Evolutionary conservation across 352 stramenopile species (phyloP).

Genomic region (Globisporangium nagaii): DNA sequence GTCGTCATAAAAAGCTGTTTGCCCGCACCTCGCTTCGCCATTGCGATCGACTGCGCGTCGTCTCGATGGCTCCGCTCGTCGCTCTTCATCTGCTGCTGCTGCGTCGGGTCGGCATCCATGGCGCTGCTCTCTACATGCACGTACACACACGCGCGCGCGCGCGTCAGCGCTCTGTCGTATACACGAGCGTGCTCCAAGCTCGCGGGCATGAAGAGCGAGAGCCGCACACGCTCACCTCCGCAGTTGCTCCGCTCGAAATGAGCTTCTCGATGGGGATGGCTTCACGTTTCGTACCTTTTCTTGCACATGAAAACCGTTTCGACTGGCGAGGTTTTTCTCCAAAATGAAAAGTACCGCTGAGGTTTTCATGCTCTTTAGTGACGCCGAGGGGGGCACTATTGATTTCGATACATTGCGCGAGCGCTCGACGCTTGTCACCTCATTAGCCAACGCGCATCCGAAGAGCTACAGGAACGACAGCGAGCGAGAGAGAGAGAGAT

Average conservation of each 20-base stretch:
- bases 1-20: background rate
- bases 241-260: too few species aligned
- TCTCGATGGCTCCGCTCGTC: background rate
- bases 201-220: too few species aligned
- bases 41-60: background rate
- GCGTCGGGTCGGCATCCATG: background rate
- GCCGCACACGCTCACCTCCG: too few species aligned
- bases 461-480: background rate
- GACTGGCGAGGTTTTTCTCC: too few species aligned
- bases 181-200: too few species aligned
- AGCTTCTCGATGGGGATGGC: too few species aligned
- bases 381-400: too few species aligned
- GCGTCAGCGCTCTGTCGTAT: too few species aligned
- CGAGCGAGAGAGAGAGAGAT: conserved; percentile 1
- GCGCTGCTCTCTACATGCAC: background rate
- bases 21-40: conserved; percentile 8
- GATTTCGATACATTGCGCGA: background rate
- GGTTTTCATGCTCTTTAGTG: too few species aligned
- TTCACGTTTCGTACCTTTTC: too few species aligned
- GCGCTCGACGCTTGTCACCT: background rate
- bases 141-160: background rate
- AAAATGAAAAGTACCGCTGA: too few species aligned
- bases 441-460: background rate
- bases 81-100: background rate
- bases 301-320: too few species aligned